Conservation (phyloP, 768 basidiomycete species). For the Leucosporidium creatinivorum region DNA sequence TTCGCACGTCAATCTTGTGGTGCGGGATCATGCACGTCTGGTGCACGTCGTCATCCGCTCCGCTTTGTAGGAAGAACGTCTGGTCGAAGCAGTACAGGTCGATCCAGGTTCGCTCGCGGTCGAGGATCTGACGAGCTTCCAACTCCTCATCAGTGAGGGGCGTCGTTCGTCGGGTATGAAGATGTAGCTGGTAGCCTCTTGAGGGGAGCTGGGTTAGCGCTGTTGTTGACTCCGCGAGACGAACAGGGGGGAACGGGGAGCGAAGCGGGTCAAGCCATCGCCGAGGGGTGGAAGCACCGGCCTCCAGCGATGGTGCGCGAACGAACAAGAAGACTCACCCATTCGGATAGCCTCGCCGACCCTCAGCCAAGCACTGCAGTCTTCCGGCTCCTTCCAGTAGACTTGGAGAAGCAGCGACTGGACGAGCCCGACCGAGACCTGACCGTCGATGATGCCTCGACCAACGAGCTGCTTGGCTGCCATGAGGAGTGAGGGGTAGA, state of each 20-base stretch:
- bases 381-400: constrained; percentile 17
- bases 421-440: constrained; percentile 4
- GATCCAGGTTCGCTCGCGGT: constrained; percentile 24
- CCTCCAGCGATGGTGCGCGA: too few relatives aligned
- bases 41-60: constrained; percentile 4
- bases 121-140: constrained; percentile 21
- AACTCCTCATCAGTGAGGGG: constrained; percentile 15
- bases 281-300: too few relatives aligned
- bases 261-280: too few relatives aligned
- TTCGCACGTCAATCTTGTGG: background rate
- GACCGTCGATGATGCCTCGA: constrained; percentile 12
- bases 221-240: too few relatives aligned
- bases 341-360: background rate
- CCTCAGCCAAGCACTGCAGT: constrained; percentile 12
- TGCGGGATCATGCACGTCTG: constrained; percentile 12
- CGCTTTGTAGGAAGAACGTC: background rate
- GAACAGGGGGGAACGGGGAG: background rate
- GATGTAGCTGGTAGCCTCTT: constrained; percentile 14
- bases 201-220: background rate
- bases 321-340: background rate
- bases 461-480: constrained; percentile 16
- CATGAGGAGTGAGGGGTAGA: constrained; percentile 12
- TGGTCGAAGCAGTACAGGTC: constrained; percentile 9
- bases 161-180: constrained; percentile 3
- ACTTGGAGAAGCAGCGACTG: constrained; percentile 17